phyloP scores from a whole-genome alignment of 1,284 basidiomycete species.

The Ganoderma lingzhi region DNA sequence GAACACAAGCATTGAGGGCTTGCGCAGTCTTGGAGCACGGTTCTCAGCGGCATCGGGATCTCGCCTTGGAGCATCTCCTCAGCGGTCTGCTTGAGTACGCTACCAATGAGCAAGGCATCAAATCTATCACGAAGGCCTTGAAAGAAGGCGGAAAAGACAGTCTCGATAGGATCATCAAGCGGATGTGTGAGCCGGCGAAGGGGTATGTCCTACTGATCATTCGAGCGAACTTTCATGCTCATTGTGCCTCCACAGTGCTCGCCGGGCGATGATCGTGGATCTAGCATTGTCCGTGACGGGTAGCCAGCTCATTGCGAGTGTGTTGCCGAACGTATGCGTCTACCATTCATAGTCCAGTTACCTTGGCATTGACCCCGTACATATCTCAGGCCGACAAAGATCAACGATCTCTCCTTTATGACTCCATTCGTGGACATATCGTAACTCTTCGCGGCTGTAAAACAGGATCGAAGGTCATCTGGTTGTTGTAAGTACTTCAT shows the following conservation, averaged over 20 bases:
- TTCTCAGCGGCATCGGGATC: conserved; percentile 70
- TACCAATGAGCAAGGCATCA: conserved; percentile 82
- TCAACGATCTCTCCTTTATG: conserved; percentile 78
- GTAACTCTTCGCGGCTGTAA: conserved; percentile 86
- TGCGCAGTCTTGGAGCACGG: conserved; percentile 79
- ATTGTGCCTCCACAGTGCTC: conserved; percentile 54
- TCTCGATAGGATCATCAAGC: conserved; percentile 71
- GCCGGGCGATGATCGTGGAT: conserved; percentile 84
- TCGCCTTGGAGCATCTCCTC: conserved; percentile 78
- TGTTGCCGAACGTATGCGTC: conserved; percentile 69
- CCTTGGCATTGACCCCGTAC: neutral
- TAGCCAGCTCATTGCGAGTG: conserved; percentile 82
- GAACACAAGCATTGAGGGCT: neutral
- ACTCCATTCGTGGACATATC: conserved; percentile 84
- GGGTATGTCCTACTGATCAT: conserved; percentile 52
- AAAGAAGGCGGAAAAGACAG: conserved; percentile 83
- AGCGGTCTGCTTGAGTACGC: conserved; percentile 77
- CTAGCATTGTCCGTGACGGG: conserved; percentile 83
- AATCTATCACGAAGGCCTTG: conserved; percentile 83
- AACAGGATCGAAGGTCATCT: conserved; percentile 87
- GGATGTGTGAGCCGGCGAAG: conserved; percentile 84
- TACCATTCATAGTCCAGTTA: neutral
- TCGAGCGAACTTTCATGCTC: conserved; percentile 5
- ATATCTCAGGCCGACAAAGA: conserved; percentile 75
- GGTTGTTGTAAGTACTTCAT: conserved; percentile 74